These are phyloP conservation scores for Ogataea hybrid DNA, from an alignment of 1,139 yeast genomes.

Conservation along the genomic window DNA sequence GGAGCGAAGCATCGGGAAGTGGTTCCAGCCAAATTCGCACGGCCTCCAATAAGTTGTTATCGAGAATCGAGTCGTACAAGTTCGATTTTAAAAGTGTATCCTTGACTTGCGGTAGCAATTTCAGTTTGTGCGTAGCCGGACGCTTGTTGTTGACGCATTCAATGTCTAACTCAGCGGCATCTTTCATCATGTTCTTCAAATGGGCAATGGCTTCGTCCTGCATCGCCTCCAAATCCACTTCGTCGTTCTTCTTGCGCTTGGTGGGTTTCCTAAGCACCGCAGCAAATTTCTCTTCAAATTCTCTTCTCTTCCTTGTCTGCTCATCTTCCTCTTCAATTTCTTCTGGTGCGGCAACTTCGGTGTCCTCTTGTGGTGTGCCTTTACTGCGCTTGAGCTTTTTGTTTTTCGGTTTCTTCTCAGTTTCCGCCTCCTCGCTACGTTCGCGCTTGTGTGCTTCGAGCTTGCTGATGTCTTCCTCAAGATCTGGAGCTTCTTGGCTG, in stretches of 20 bases:
- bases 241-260: constrained; percentile 62
- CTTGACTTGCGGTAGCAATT: constrained; percentile 75
- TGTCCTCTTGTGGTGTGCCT: constrained; percentile 21
- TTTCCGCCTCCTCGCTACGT: constrained; percentile 6
- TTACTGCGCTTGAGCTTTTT: constrained; percentile 17
- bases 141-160: constrained; percentile 73
- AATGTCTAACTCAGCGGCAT: constrained; percentile 88
- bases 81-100: constrained; percentile 77
- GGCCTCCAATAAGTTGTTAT: constrained; percentile 89
- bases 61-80: constrained; percentile 88
- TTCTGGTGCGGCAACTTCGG: constrained; percentile 25
- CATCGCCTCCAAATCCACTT: constrained; percentile 90
- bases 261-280: constrained; percentile 68
- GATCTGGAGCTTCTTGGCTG: constrained; percentile 16
- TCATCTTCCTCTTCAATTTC: constrained; percentile 40
- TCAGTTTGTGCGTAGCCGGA: constrained; percentile 86
- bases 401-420: constrained; percentile 12
- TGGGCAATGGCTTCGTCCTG: constrained; percentile 87
- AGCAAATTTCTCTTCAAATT: constrained; percentile 74
- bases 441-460: constrained; percentile 37
- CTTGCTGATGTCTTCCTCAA: constrained; percentile 38
- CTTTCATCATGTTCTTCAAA: constrained; percentile 86
- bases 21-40: constrained; percentile 98
- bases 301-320: constrained; percentile 63
- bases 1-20: constrained; percentile 94